Base-by-base conservation (phyloP, 2,329 filamentous ascomycete species). In the Madurella fahalii region DNA sequence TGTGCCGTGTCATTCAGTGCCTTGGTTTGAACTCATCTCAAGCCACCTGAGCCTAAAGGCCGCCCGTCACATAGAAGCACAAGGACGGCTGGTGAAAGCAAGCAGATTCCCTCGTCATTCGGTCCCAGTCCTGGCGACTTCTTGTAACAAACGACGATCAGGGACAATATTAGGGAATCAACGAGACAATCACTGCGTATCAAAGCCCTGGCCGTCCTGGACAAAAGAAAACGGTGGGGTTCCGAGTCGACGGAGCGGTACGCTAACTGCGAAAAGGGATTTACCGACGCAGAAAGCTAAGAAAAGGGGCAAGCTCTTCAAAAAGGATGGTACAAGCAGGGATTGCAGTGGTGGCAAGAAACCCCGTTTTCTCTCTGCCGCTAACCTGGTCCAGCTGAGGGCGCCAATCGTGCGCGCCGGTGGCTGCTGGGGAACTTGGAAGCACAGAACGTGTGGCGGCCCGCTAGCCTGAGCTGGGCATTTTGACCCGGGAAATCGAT, bases 141-240 rank as follows among this genome's bases (percentile, higher is more conserved):
- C 13, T 25, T 9, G 13, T 13, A 16, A 53, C 47, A 57, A 59
- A 59, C 37, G 48, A 46, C 12, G 49, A 52, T 49, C 37, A 30
- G 53, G 53, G 25, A 60, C 59, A 60, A 61, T 61, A 54, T 16
- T 25, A 56, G 40, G 15, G 20, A 25, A 54, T 50, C 34, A 16
- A 31, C 41, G 45, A 15, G 47, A 58, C 55, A 59, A 58, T 56
- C 48, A 49, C 52, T 46, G 31, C 46, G 12, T 25, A n/a, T 47
- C 17, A 40, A 58, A 50, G 40, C 34, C 30, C 20, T 17, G 47
- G 42, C 52, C 52, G 52, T 49, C 34, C 40, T 49, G 13, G 39
- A 12, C 3, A 48, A 16, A 50, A 54, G 44, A 40, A 49, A 42
- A 41, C 25, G 7, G 25, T 3, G 18, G 13, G 9, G 41, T 16